Evolutionary conservation across 2,329 filamentous ascomycete genomes (phyloP), one percentile per base, ranked within the genome.

Genomic region (Helotiales sp.): DNA sequence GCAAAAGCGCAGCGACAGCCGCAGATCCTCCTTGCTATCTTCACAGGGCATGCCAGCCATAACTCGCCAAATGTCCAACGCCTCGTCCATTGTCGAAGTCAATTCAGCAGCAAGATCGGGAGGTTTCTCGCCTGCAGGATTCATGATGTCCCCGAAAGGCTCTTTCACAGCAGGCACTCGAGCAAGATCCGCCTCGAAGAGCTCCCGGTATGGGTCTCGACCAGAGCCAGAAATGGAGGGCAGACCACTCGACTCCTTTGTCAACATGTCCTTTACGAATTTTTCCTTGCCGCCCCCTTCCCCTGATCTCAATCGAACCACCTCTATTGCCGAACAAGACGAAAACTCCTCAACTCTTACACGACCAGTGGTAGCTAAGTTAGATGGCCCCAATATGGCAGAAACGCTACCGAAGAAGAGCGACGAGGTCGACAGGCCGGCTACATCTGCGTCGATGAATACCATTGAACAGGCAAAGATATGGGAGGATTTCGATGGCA

Each of bases 401-500:
- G 55, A 67, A 30, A n/a, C 24, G 8, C 22, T 57, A n/a, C 50
- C 62, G 32, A 64, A 65, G 17, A 17, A 15, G n/a, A 69, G 45
- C 8, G 62, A 64, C 7, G 69, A 71, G 54, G 64, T 69, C 24
- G 65, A 71, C 24, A 67, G 72, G 37, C 74, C 74, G 10, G 47
- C 68, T 34, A 76, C 74, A 11, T 69, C 73, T 47, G 68, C 72
- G 8, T 76, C 75, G 22, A 71, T 71, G 32, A 72, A 71, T 47
- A 91, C 90, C 1, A 89, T 84, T 65, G 88, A 90, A 34, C 88
- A 91, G 75, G 87, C 88, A 69, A 80, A 85, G 45, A 86, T 91
- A 2, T 96, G 95, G 81, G 86, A 88, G 49, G 91, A 94, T 76
- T 96, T 96, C 75, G 92, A 96, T 76, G 92, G 92, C 43, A 89